phyloP scores from a whole-genome alignment of 2,329 filamentous ascomycete genomes.

The Alternaria brassicicola region DNA sequence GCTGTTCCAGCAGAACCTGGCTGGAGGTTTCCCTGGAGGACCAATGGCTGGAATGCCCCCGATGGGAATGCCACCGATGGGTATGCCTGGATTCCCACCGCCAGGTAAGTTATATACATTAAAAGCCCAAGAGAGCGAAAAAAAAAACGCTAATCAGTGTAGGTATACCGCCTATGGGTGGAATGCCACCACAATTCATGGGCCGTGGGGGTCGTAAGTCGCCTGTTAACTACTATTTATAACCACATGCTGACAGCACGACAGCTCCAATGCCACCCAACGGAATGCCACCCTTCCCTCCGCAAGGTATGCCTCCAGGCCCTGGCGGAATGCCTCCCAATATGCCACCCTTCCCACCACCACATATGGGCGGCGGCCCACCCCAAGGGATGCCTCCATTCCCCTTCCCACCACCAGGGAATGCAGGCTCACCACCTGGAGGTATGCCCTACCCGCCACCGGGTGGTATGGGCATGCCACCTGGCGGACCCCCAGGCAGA shows the following conservation, averaged over 20 bases:
- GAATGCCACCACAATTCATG: constrained; percentile 50
- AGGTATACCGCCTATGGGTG: constrained; percentile 39
- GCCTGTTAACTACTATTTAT: background rate
- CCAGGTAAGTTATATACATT: constrained; percentile 23
- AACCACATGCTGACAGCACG: constrained; percentile 1
- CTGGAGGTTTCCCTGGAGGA: constrained; percentile 55
- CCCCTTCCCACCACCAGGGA: constrained; percentile 35
- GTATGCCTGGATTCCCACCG: constrained; percentile 29
- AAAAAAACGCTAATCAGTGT: constrained; percentile 14
- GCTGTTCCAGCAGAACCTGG: constrained; percentile 65
- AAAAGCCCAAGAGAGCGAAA: background rate
- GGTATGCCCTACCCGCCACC: constrained; percentile 35
- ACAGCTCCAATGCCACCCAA: constrained; percentile 39
- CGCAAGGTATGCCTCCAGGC: constrained; percentile 43
- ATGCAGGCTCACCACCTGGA: constrained; percentile 39
- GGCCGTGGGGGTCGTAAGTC: constrained; percentile 50
- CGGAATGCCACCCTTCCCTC: constrained; percentile 41
- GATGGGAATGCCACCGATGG: constrained; percentile 32
- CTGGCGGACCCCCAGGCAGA: constrained; percentile 30
- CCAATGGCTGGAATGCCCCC: constrained; percentile 29
- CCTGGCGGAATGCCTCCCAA: constrained; percentile 36
- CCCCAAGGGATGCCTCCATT: constrained; percentile 39
- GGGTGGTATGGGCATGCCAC: constrained; percentile 25
- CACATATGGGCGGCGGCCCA: constrained; percentile 34
- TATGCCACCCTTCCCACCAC: constrained; percentile 50